Percentiles rank a stretch among this genome's conserved stretches.
These are phyloP conservation scores for Yarrowia sp. DNA, from an alignment of 805 yeast genomes.

Conservation along the genomic window DNA sequence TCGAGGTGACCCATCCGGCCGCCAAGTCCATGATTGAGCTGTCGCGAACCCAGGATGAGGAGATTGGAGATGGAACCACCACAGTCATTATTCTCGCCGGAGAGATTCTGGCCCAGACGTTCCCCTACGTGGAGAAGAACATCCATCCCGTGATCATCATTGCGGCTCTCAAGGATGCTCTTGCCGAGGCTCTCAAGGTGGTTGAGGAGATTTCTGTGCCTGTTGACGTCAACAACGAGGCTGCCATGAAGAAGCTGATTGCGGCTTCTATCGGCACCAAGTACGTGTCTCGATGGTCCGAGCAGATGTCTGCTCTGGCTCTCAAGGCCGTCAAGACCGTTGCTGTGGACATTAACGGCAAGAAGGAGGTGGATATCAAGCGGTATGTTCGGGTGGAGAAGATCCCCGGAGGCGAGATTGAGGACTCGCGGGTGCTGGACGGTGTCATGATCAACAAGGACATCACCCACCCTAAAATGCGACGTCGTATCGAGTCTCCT, in stretches of 20 bases:
- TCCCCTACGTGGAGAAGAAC: conserved; percentile 86
- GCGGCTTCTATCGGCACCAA: conserved; percentile 94
- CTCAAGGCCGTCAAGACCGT: conserved; percentile 86
- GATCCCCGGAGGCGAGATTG: conserved; percentile 96
- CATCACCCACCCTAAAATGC: conserved; percentile 98
- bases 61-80: conserved; percentile 98
- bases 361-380: conserved; percentile 84
- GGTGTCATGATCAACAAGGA: conserved; percentile 95
- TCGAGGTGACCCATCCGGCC: conserved; percentile 96
- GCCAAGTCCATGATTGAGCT: conserved; percentile 98
- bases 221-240: conserved; percentile 79
- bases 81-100: conserved; percentile 96
- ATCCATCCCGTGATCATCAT: conserved; percentile 97
- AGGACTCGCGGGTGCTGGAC: conserved; percentile 80
- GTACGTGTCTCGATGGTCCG: conserved; percentile 87
- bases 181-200: conserved; percentile 84
- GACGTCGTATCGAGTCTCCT: conserved; percentile 83
- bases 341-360: conserved; percentile 52
- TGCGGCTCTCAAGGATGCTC: conserved; percentile 87
- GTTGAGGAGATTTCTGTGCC: conserved; percentile 80
- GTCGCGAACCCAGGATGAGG: conserved; percentile 96
- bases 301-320: conserved; percentile 85
- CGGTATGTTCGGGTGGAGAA: conserved; percentile 92
- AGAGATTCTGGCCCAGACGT: conserved; percentile 91
- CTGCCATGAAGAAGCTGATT: conserved; percentile 81